Base-by-base conservation (phyloP, 176 grass and related monocot species). In the Carex littledalei region DNA sequence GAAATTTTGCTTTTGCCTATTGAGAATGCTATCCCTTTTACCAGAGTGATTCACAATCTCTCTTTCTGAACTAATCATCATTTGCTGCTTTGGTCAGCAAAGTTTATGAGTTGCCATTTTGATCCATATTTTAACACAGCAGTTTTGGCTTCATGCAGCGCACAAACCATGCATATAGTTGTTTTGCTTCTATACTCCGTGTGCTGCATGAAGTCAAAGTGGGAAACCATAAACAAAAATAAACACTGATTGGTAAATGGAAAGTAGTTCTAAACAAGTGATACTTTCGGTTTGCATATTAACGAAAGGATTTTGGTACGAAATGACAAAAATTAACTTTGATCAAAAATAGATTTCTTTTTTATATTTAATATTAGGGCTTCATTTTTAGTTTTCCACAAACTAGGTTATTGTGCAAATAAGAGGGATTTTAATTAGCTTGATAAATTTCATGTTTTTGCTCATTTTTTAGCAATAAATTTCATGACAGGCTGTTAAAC, bases 401-500 rank as follows among this genome's bases (percentile, higher is more conserved):
- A 72, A 47, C 17, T 72, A 43, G 37, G 6, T n/a, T 39, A 72
- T 43, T 20, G 43, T 72, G 68, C 16, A 47, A n/a, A 45, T 1
- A 21, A 47, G 37, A 45, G 18, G 18, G 37, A 3, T 72, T 72
- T 72, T 43, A 5, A 9, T 78, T 78, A 32, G 74, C 6, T 9
- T 32, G 49, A 76, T 29, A 57, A 34, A 26, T 78, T 17, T 39
- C 37, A 39, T 35, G 3, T 3, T 16, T 78, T 77, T 78, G 47
- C 24, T 78, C 32, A 55, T 78, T 22, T 31, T 1, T 31, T 78
- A 3, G 73, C 21, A 31, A 55, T 17, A 54, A 64, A 54, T 81
- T 54, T 65, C 37, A 55, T 58, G 17, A 2, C 87, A 98, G 95
- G 91, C 95, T 16, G 62, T 5, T 4, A 86, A 89, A 86, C 88